A percentile compares a stretch with the other conserved stretches of the same genome.
Conservation (phyloP, 805 yeast genomes). For the Wickerhamomyces rabaulensis region DNA sequence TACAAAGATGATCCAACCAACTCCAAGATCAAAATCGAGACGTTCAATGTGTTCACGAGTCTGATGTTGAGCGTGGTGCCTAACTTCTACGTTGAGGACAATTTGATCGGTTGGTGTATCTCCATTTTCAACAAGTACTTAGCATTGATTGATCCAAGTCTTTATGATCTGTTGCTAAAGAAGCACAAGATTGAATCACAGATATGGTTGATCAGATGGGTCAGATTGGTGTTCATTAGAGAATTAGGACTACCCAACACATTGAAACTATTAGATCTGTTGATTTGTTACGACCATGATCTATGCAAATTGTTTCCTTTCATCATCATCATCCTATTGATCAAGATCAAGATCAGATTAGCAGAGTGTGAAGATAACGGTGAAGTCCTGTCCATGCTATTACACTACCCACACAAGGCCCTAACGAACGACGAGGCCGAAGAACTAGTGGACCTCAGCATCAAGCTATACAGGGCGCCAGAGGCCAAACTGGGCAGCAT, state of each 20-base stretch:
- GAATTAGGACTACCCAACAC: conserved; percentile 38
- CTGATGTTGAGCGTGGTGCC: conserved; percentile 38
- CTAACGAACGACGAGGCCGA: conserved; percentile 25
- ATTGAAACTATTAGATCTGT: conserved; percentile 36
- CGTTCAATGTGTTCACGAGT: conserved; percentile 41
- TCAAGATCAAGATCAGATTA: conserved; percentile 39
- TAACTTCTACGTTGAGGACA: conserved; percentile 37
- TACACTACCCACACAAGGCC: conserved; percentile 37
- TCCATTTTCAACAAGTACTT: conserved; percentile 35
- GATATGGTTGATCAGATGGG: conserved; percentile 47
- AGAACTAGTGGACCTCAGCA: conserved; percentile 29
- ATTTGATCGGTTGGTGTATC: conserved; percentile 37
- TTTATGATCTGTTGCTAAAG: conserved; percentile 39
- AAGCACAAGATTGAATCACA: conserved; percentile 42
- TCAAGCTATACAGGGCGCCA: conserved; percentile 28
- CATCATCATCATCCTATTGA: conserved; percentile 34
- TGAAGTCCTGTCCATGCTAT: conserved; percentile 38
- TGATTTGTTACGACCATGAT: conserved; percentile 28
- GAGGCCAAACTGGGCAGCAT: conserved; percentile 29
- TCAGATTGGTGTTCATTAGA: conserved; percentile 38
- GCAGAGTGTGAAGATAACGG: conserved; percentile 42
- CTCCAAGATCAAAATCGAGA: conserved; percentile 25
- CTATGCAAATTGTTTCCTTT: conserved; percentile 32
- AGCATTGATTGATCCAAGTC: conserved; percentile 40
- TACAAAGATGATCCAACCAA: conserved; percentile 28